Evolutionary conservation across 352 stramenopile species (phyloP), one percentile per base, ranked within the genome.

Genomic region (Nothophytophthora sp.): DNA sequence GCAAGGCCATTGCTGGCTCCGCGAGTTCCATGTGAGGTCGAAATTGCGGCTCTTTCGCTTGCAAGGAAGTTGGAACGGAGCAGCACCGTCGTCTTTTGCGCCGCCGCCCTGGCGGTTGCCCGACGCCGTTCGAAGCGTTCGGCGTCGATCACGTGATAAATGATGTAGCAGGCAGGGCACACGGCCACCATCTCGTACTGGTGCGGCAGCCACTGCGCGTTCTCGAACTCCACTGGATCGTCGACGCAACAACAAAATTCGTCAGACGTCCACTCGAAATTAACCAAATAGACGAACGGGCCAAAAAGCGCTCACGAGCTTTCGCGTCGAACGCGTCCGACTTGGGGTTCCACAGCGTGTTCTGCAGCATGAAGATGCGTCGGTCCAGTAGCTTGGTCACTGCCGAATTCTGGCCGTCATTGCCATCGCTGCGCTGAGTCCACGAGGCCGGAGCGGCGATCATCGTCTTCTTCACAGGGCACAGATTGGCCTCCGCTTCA

Each of bases 351-450:
- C 78, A 89, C 37, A 87, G 39, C 29, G 78, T 87, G 42, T 77
- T 84, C 25, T 76, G 71, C 42, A 89, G 72, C 71, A 86, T 86
- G 57, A 84, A 86, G 39, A 86, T 77, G 25, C 78, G 64, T 25
- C 73, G 60, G 46, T 89, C 73, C 13, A 89, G 68, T 24, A 89
- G 54, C 19, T 73, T 77, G 46, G 46, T 43, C 15, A 60, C 42
- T 33, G 51, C 27, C 7, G 29, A 12, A 5, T 28, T 40, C 12
- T 50, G 45, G 8, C 23, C 16, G 28, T 39, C 22, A 13, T 33
- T 29, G 13, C 23, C 27, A 22, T 55, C 57, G 19, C 45, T 28
- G 24, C 33, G 37, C 16, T 27, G 33, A 33, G 24, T 23, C 57
- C 50, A 66, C 0, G 43, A 47, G 33, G 50, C 54, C 3, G 32